Base-by-base conservation (phyloP, 1,284 basidiomycete genomes). In the Heterobasidion occidentale region DNA sequence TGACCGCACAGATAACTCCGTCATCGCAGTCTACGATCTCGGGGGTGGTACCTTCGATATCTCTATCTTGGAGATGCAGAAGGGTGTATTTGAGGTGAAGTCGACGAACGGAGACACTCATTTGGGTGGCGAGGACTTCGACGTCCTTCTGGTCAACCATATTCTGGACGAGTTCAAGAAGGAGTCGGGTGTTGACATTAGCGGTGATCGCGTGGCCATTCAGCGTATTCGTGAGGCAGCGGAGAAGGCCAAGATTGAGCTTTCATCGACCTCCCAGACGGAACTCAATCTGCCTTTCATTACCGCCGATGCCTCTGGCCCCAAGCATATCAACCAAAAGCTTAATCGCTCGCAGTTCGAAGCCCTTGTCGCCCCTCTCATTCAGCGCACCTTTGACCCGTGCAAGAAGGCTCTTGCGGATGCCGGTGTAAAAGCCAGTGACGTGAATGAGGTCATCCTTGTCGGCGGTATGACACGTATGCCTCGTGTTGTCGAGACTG, bases 1-100 rank as follows among this genome's bases (percentile, higher is more conserved):
- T 36, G 94, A 97, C 71, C 87, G 86, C 20, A 65, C 74, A 3
- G 90, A 94, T 63, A 89, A 88, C 45, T 86, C 89, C 11, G 77
- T 95, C 66, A 96, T 99, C 66, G 94, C 94, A 54, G 96, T 99
- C 61, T 99, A 98, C 71, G 96, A 99, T 78, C 88, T 98, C 58
- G 95, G 95, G 74, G 95, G 95, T 74, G 95, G 95, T 75, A 98
- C 95, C 55, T 98, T 98, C 73, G 94, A 98, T 92, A 92, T 98
- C 66, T 98, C 96, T 38, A 94, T 99, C 64, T 80, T 98, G 48
- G 94, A 98, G 77, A 98, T 98, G 92, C 93, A 97, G 74, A 95
- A 97, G 76, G 96, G 96, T 65, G 94, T 99, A 27, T 99, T 98
- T 72, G 96, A 98, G 73, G 96, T 99, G 70, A 98, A 98, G 80